Conservation (phyloP, 1,284 basidiomycete species). For the Trichosporon faecale region DNA sequence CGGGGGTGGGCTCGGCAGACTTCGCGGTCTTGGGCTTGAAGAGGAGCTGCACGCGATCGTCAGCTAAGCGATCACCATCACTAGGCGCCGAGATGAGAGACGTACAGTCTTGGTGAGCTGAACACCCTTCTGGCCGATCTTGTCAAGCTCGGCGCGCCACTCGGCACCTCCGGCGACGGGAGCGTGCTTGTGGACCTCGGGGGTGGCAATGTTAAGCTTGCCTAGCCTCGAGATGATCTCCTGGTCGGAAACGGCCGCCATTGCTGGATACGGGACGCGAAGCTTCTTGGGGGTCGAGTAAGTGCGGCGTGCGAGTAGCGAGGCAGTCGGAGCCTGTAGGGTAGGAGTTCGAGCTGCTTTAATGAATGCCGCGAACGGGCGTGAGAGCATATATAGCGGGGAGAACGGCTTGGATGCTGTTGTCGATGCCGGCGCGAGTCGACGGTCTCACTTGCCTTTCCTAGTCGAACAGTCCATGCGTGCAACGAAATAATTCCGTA, state of each 20-base stretch:
- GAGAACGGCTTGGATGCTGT: constrained; percentile 1
- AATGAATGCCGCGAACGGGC: constrained; percentile 23
- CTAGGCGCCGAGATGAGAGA: constrained; percentile 1
- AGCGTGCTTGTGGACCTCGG: constrained; percentile 45
- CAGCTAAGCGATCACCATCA: background rate
- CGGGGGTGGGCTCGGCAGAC: constrained; percentile 73
- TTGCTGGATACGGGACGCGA: constrained; percentile 46
- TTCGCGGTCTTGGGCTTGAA: constrained; percentile 69
- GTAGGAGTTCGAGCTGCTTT: constrained; percentile 20
- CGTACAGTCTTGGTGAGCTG: constrained; percentile 48
- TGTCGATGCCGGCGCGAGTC: constrained; percentile 1
- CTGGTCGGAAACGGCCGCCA: constrained; percentile 72
- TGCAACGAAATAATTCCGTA: background rate
- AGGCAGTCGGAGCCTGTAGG: background rate
- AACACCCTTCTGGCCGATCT: constrained; percentile 35
- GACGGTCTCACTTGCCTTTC: background rate
- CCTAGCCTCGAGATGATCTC: constrained; percentile 56
- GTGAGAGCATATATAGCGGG: constrained; percentile 21
- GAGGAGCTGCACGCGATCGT: constrained; percentile 36
- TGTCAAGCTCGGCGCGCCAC: constrained; percentile 49
- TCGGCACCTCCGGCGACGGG: constrained; percentile 43
- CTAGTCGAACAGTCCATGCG: constrained; percentile 8
- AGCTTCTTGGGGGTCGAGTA: constrained; percentile 10
- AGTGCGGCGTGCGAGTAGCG: constrained; percentile 4
- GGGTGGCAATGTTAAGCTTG: constrained; percentile 42